Conservation (phyloP, 306 rosid genomes). For the Canavalia ensiformis region DNA sequence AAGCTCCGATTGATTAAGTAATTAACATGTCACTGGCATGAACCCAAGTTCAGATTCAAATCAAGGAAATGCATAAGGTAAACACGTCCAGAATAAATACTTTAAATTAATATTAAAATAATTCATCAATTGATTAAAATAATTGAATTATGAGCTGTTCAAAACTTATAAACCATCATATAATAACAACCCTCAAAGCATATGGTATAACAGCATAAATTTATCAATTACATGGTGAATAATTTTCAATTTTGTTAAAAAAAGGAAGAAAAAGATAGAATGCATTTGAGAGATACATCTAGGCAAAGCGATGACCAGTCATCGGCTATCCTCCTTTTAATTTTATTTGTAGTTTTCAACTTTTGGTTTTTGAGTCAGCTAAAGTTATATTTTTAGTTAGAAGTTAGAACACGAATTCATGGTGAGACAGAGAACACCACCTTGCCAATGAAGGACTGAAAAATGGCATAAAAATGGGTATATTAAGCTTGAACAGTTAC, state of each 20-base stretch:
- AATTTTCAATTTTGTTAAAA: not conserved
- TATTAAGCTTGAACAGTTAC: slow-evolving; percentile 17
- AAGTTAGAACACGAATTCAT: slow-evolving; percentile 41
- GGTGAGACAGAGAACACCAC: slow-evolving; percentile 30
- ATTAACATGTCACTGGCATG: too few species aligned
- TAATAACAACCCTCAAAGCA: not conserved
- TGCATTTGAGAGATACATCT: not conserved
- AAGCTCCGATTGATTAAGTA: not conserved
- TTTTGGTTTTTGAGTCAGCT: slow-evolving; percentile 36
- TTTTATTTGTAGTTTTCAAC: slow-evolving; percentile 37
- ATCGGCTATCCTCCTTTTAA: slow-evolving; percentile 18
- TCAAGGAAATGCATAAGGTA: not conserved
- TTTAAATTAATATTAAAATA: too few species aligned
- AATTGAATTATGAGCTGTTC: not conserved
- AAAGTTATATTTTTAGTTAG: slow-evolving; percentile 19
- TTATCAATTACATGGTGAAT: not conserved
- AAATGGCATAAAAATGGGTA: slow-evolving; percentile 36
- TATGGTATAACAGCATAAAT: not conserved
- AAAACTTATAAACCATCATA: not conserved
- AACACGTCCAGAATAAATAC: too few species aligned
- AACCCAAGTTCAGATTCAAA: not conserved
- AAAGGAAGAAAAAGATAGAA: not conserved
- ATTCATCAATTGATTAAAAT: too few species aligned
- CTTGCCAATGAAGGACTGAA: slow-evolving; percentile 36
- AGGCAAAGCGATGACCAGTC: not conserved